Evolutionary conservation across 257 asterid species (phyloP), one percentile per base, ranked within the genome.

Genomic region (Knoxia roxburghii): DNA sequence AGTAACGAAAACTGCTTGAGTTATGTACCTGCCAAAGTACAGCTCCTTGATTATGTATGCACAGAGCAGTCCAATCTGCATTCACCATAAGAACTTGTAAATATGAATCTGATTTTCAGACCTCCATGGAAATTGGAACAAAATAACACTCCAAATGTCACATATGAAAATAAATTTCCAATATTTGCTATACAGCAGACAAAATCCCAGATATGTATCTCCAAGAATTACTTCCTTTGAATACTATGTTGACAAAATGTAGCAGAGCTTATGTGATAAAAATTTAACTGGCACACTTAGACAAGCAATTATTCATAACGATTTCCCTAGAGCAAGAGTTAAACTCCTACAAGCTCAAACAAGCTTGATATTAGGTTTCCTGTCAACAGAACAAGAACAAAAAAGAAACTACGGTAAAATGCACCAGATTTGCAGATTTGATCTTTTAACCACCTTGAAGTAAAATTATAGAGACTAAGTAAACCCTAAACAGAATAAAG

Each of bases 41-140:
- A 88, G 40, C 76, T 73, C 83, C 53, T 79, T 83, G 33, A 83
- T 81, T 27, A 85, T 68, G 72, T 70, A 90, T 14, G 97, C 95
- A 79, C 90, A 75, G 4, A 88, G 83, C 85, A 90, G 66, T 18
- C 97, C 97, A 64, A 73, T 68, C 95, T 90, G 86, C 82, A 81
- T 39, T 62, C 51, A 63, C 41, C 70, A 45, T 20, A 12, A 37
- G 12, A 61, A 59, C 61, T 33, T 23, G 62, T 54, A 37, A 43
- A 20, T 10, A 64, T 33, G 15, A 46, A 7, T 17, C 35, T 41
- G 32, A 56, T 54, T 45, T 13, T 13, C 12, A 45, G 1, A 43
- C 15, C 2, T 1, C 50, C 50, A 45, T 39, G 1, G 45, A 1
- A 0, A 5, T 45, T 1, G 5, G 7, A 45, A 11, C 0, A 48